These are phyloP conservation scores for Xylariaceae sp. DNA, from an alignment of 2,329 filamentous ascomycete species.

Conservation along the genomic window DNA sequence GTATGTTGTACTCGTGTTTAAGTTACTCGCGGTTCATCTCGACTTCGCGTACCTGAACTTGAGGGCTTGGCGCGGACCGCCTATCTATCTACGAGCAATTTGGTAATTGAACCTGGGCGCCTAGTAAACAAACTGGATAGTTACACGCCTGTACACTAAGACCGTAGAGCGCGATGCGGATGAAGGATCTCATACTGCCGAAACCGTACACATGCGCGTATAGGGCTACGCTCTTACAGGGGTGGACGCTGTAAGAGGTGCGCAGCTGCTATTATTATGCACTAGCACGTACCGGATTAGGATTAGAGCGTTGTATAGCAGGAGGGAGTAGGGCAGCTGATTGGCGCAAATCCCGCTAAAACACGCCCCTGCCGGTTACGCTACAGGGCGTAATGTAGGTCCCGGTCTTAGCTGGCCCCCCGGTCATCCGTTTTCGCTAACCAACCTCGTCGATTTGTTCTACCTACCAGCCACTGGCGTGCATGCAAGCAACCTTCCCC, in stretches of 20 bases:
- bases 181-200: too few relatives aligned
- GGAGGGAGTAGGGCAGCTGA: constrained; percentile 5
- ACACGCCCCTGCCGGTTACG: constrained; percentile 24
- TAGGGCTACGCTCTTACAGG: not conserved
- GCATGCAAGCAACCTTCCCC: constrained; percentile 1
- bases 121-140: too few relatives aligned
- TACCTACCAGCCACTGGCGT: constrained; percentile 18
- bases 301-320: not conserved
- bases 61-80: too few relatives aligned
- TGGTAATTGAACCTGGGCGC: too few relatives aligned
- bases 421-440: constrained; percentile 8
- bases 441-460: constrained; percentile 21
- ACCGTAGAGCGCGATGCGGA: too few relatives aligned
- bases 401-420: not conserved
- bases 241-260: too few relatives aligned
- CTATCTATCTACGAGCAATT: too few relatives aligned
- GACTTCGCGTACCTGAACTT: too few relatives aligned
- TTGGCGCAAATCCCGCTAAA: constrained; percentile 30
- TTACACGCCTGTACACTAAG: too few relatives aligned
- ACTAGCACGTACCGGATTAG: not conserved
- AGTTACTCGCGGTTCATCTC: too few relatives aligned
- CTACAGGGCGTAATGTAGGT: not conserved
- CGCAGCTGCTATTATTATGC: not conserved
- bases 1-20: not conserved
- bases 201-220: not conserved